Percentiles rank a stretch among this genome's conserved stretches.
Evolutionary conservation across 2,329 filamentous ascomycete species (phyloP).

Genomic region (Teratosphaeriaceae sp.): DNA sequence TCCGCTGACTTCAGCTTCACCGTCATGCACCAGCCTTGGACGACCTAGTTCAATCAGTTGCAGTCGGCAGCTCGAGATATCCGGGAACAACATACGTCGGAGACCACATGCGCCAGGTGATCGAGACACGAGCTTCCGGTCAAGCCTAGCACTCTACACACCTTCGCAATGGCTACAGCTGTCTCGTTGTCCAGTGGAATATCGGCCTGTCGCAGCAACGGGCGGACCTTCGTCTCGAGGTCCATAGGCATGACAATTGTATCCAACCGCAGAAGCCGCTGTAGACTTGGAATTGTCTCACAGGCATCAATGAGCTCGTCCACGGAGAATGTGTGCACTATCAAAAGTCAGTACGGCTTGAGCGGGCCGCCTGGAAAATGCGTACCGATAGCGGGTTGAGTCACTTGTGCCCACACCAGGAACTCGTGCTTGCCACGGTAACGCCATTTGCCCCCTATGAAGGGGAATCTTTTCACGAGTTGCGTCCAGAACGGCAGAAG

Average conservation of each 20-base stretch:
- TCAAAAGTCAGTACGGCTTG: background rate
- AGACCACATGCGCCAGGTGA: too few species aligned
- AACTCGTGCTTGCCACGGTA: constrained; percentile 13
- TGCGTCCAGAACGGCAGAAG: constrained; percentile 5
- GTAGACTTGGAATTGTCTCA: background rate
- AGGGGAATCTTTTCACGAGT: constrained; percentile 3
- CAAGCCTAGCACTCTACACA: too few species aligned
- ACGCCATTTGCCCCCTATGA: constrained; percentile 2
- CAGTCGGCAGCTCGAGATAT: too few species aligned
- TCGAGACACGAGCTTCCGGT: too few species aligned
- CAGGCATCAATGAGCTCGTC: constrained; percentile 6
- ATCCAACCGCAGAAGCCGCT: background rate
- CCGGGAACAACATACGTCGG: too few species aligned
- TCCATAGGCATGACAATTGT: background rate
- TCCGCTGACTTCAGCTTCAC: too few species aligned
- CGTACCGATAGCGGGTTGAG: constrained; percentile 5
- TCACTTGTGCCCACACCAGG: constrained; percentile 12
- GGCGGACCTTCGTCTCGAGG: background rate
- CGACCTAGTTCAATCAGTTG: too few species aligned
- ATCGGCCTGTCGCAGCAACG: too few species aligned
- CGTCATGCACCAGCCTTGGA: too few species aligned
- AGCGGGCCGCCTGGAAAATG: background rate
- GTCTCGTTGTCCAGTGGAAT: too few species aligned
- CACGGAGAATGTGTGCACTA: constrained; percentile 10
- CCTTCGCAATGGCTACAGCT: too few species aligned